Evolutionary conservation across 371 early-diverging fungal species (phyloP), one percentile per base, ranked within the genome.

Genomic region (Mucor mucedo): DNA sequence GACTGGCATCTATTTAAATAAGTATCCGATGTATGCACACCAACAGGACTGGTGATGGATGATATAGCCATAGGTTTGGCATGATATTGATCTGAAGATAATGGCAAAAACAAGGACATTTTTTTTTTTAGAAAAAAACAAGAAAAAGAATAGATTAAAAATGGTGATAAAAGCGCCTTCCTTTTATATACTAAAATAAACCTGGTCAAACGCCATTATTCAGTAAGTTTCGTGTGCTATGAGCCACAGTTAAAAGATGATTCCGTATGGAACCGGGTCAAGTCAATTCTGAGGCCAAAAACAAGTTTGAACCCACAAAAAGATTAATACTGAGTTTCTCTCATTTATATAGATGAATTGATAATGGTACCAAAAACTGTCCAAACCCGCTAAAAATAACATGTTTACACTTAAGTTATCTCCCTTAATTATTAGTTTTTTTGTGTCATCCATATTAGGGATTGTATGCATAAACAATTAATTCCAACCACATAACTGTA

Each of bases 21-120:
- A 3, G 42, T 35, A 27, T 10, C 42, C 28, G 58, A n/a, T 32
- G 13, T 4, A 21, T 33, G 16, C 4, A 44, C 39, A 8, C 54
- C 41, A 8, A 53, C 32, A 54, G 75, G 60, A 10, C 72, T 68
- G 40, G 70, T 78, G 42, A 78, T 75, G 42, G 75, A 62, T 21
- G 78, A 78, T 50, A 78, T 78, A 30, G 73, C 78, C 78, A 78
- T 78, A 50, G 78, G 78, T 49, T 63, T 72, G 5, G 63, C 58
- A 42, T 66, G 61, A 9, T 40, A 56, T 8, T 65, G 69, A 29
- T 56, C 47, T 27, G 65, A 10, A 29, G 62, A n/a, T 9, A 62
- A 28, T 32, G 57, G 49, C 29, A 58, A 21, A 32, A 42, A 58
- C 9, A 67, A 53, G 52, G 62, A 62, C 62, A 62, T 61, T 52